These are phyloP conservation scores for Phytophthora colocasiae DNA, from an alignment of 352 stramenopile species.

Conservation along the genomic window DNA sequence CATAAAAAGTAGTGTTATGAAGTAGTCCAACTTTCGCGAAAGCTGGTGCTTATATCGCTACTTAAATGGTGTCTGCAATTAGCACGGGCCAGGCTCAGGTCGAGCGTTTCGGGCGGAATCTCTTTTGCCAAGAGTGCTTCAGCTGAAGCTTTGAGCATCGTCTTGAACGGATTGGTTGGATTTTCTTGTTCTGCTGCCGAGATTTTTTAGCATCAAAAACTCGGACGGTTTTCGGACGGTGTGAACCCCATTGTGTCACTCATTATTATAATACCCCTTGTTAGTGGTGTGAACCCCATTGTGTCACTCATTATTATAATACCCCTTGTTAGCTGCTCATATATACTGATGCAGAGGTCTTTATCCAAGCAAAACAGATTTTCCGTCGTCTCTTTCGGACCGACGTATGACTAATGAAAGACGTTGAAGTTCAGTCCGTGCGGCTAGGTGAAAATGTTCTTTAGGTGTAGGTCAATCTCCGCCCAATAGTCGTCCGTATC, in stretches of 20 bases:
- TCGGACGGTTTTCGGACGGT: not conserved
- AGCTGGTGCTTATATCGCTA: not conserved
- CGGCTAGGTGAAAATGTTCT: conserved; percentile 28
- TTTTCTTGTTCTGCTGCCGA: not conserved
- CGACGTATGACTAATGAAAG: conserved; percentile 6
- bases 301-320: no score
- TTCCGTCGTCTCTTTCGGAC: not conserved
- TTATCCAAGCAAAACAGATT: not conserved
- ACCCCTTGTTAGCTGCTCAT: no score
- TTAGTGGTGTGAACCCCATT: no score
- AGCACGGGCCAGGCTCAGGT: conserved; percentile 4
- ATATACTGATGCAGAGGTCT: not conserved
- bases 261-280: no score
- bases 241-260: no score
- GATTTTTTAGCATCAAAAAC: not conserved
- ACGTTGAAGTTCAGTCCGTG: conserved; percentile 38
- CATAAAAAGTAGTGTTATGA: no score
- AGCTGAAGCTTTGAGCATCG: not conserved
- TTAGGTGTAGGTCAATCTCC: conserved; percentile 15
- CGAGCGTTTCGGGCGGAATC: conserved; percentile 25
- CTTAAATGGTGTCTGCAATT: not conserved
- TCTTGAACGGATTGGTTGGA: not conserved
- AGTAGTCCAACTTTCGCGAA: no score
- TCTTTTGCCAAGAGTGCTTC: conserved; percentile 11
- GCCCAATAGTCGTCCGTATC: no score